Evolutionary conservation across 2,329 filamentous ascomycete genomes (phyloP).

Genomic region (Fusarium sp.): DNA sequence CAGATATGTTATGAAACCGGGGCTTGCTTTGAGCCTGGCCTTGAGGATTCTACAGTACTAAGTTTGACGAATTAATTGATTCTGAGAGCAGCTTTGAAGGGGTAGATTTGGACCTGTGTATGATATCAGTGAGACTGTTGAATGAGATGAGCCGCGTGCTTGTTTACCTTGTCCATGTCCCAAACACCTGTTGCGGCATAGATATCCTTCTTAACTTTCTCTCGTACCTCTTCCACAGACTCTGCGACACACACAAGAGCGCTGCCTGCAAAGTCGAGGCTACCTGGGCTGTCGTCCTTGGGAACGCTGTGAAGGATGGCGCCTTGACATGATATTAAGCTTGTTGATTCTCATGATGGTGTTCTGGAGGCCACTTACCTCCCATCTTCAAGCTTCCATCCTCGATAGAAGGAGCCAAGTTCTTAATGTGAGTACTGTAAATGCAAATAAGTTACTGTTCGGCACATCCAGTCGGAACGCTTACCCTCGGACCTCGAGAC

Average conservation of each 20-base stretch:
- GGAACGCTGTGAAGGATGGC: slow-evolving; percentile 75
- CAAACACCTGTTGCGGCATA: slow-evolving; percentile 80
- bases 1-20: slow-evolving; percentile 4
- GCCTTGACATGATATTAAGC: slow-evolving; percentile 55
- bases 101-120: slow-evolving; percentile 61
- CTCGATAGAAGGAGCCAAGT: slow-evolving; percentile 63
- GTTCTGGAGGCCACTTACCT: slow-evolving; percentile 56
- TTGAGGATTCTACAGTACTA: neutral
- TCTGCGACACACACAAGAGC: slow-evolving; percentile 74
- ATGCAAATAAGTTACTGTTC: slow-evolving; percentile 19
- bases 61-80: slow-evolving; percentile 21
- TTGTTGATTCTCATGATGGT: neutral
- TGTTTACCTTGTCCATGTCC: slow-evolving; percentile 75
- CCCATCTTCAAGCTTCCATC: slow-evolving; percentile 72
- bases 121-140: slow-evolving; percentile 1
- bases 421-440: slow-evolving; percentile 63
- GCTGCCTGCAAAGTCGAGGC: slow-evolving; percentile 78
- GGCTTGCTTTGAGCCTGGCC: slow-evolving; percentile 1
- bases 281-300: slow-evolving; percentile 65
- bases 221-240: slow-evolving; percentile 74
- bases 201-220: slow-evolving; percentile 75
- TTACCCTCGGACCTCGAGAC: slow-evolving; percentile 69
- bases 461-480: slow-evolving; percentile 33
- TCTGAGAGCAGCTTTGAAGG: slow-evolving; percentile 59
- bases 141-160: neutral